Evolutionary conservation across 495 filamentous ascomycete genomes (phyloP), one percentile per base, ranked within the genome.

Genomic region (Corynascus novoguineensis): DNA sequence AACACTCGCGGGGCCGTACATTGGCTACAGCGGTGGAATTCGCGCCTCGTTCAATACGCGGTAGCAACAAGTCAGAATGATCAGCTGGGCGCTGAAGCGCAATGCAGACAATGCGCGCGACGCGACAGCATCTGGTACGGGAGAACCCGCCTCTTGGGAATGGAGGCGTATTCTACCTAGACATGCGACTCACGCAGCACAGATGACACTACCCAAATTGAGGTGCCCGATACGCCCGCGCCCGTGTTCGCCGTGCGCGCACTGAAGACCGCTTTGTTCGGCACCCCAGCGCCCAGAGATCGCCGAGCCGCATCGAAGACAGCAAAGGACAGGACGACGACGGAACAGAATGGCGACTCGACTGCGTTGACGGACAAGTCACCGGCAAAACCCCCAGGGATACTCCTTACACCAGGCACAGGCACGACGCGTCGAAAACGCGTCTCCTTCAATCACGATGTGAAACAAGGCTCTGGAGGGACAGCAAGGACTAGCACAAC

Each of bases 241-340:
- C 90, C 92, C 22, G 82, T 96, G 2, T 97, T 98, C 74, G 92
- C 92, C 12, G 82, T 93, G 55, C 90, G 92, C 64, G 95, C 93
- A 17, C 84, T 97, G 71, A 93, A 88, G 64, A 91, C 87, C 53
- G 91, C 88, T 17, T 69, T 98, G 34, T 97, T 95, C 75, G 93
- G 95, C 32, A 92, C 89, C 3, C 89, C 90, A 17, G 82, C 76
- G 7, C 67, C 67, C 11, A 60, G 61, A 37, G 71, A 80, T 19
- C 59, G 59, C 32, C 53, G 50, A 38, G 22, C 46, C 38, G 24
- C 31, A 45, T 6, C 29, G 17, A 57, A 37, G 27, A 48, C 44
- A 7, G 10, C 22, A 22, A 57, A 50, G n/a, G 50, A 53, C 10
- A 59, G 78, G 75, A 22, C 61, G 61, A 22, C 61, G 61, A 32